phyloP scores from a whole-genome alignment of 2,329 filamentous ascomycete species.

The Pseudogymnoascus sp. region DNA sequence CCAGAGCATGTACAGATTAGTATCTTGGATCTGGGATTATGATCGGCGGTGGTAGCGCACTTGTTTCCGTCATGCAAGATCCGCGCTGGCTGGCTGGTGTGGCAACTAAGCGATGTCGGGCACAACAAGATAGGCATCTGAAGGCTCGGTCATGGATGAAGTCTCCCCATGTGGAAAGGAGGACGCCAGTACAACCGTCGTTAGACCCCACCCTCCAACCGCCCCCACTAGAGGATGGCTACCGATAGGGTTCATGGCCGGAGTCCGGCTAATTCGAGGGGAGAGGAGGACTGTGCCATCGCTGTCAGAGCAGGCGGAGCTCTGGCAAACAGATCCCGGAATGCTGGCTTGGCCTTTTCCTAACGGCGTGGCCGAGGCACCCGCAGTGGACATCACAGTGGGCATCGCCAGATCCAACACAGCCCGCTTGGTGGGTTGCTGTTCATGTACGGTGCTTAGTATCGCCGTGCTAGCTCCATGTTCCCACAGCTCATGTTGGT shows the following conservation, averaged over 20 bases:
- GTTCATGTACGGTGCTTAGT: not conserved
- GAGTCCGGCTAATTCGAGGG: conserved; percentile 5
- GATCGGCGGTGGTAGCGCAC: conserved; percentile 1
- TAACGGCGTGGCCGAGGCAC: not conserved
- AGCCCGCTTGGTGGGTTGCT: not conserved
- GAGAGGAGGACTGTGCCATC: not conserved
- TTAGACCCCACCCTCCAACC: not conserved
- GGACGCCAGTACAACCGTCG: not conserved
- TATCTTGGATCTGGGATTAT: conserved; percentile 1
- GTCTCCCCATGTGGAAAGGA: not conserved
- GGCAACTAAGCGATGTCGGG: not conserved
- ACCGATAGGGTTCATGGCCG: not conserved
- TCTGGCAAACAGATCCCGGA: not conserved
- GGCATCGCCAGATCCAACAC: not conserved
- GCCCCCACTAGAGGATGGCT: not conserved
- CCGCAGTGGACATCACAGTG: not conserved
- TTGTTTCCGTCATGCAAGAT: conserved; percentile 5
- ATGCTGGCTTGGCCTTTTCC: not conserved
- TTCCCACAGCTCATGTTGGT: not conserved
- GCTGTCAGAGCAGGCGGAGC: not conserved
- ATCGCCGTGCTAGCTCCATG: not conserved
- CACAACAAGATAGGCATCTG: conserved; percentile 5
- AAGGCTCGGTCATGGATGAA: not conserved
- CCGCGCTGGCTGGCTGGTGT: not conserved
- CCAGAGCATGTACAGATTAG: not conserved